phyloP scores from a whole-genome alignment of 192 early-diverging fungal genomes.

The Gigaspora rosea region DNA sequence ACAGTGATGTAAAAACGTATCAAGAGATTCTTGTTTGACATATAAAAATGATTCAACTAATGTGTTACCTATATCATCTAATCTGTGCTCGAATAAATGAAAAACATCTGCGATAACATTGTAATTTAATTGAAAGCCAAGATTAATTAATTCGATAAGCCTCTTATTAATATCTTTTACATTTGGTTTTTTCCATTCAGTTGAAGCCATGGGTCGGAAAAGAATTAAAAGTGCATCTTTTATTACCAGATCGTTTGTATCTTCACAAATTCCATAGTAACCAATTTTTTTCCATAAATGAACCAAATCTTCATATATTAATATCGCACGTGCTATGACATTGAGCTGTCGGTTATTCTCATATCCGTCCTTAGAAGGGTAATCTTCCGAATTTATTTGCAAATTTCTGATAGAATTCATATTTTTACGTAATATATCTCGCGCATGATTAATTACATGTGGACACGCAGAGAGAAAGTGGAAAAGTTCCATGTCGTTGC shows the following conservation, averaged over 20 bases:
- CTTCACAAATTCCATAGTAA: constrained; percentile 6
- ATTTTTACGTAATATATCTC: neutral
- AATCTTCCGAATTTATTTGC: neutral
- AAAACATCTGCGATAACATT: constrained; percentile 13
- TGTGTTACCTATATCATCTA: neutral
- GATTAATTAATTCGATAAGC: neutral
- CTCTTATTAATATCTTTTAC: neutral
- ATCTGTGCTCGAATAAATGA: constrained; percentile 10
- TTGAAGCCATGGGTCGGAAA: neutral
- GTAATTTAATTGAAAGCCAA: constrained; percentile 17
- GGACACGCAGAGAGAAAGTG: neutral
- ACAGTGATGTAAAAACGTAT: too few species aligned
- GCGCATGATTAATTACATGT: neutral
- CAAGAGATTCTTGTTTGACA: too few species aligned
- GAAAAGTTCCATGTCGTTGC: constrained; percentile 26
- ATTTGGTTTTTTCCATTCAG: constrained; percentile 9
- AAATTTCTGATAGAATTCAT: neutral
- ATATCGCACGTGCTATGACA: constrained; percentile 6
- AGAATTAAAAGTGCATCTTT: constrained; percentile 7
- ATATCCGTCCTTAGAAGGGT: constrained; percentile 9
- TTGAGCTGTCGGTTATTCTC: constrained; percentile 7
- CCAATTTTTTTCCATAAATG: neutral
- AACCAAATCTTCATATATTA: constrained; percentile 9
- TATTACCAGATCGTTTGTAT: constrained; percentile 22
- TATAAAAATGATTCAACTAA: neutral